Base-by-base conservation (phyloP, 2,329 filamentous ascomycete species). In the Fusarium sp. region DNA sequence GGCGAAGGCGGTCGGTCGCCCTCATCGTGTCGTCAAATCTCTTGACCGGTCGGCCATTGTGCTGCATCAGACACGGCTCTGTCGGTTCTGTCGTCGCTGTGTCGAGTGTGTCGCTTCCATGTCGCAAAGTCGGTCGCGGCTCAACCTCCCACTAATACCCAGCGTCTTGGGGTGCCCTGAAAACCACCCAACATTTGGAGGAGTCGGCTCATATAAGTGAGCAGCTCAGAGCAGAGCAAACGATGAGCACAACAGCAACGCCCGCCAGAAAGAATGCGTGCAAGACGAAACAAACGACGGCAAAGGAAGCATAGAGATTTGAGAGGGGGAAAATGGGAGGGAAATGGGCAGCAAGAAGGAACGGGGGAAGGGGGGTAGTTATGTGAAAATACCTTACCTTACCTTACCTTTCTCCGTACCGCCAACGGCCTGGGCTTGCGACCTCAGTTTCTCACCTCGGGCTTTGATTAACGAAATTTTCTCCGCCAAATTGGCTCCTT, bases 351-450 rank as follows among this genome's bases (percentile, higher is more conserved):
- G 70, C 61, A 69, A 75, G 66, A 76, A 73, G 70, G 73, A 75
- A 76, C 73, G 77, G 78, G 78, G 77, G 73, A 76, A 75, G 75
- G 77, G 76, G 77, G 77, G 75, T 76, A 79, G 77, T 77, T 80
- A 79, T 79, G 78, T 78, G 78, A 78, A 68, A 76, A 76, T 74
- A 76, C 74, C 68, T 71, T 65, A 65, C 64, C 63, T 67, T 73
- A 64, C 70, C 66, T 69, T 71, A 54, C 71, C 66, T 71, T 65
- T 65, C 68, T 71, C 68, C 64, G 67, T 71, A 70, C 67, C 55
- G 56, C 67, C 55, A 66, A 65, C 66, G 34, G 55, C 58, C 62
- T 70, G 68, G 67, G 65, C 68, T 71, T 59, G 61, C 66, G 55
- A 65, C 64, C 63, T 70, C 64, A 58, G 44, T 71, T 62, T 36